Evolutionary conservation across 768 basidiomycete species (phyloP).

Genomic region (Gloeophyllum trabeum): DNA sequence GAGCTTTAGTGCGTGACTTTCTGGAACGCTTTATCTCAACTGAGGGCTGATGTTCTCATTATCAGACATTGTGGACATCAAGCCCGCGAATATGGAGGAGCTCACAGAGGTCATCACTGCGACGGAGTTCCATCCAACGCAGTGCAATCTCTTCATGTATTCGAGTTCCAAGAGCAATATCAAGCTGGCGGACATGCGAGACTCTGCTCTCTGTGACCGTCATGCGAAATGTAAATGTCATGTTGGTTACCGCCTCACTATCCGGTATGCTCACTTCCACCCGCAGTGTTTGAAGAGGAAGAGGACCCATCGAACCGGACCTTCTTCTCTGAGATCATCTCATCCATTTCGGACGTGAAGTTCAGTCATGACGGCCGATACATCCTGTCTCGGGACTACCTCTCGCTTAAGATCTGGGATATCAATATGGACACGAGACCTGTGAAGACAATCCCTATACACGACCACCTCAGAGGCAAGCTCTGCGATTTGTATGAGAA

Average conservation of each 20-base stretch:
- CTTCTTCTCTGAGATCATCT: constrained; percentile 99
- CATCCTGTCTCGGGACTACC: constrained; percentile 93
- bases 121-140: constrained; percentile 94
- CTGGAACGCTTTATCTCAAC: neutral
- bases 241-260: constrained; percentile 1
- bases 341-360: constrained; percentile 98
- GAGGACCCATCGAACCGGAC: constrained; percentile 96
- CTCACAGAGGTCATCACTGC: constrained; percentile 99
- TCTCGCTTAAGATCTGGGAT: constrained; percentile 99
- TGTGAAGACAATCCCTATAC: constrained; percentile 95
- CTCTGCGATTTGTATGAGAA: constrained; percentile 99
- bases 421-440: constrained; percentile 97
- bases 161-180: constrained; percentile 99
- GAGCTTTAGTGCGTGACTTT: constrained; percentile 79
- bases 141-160: constrained; percentile 99
- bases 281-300: constrained; percentile 92
- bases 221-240: constrained; percentile 80
- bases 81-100: constrained; percentile 99
- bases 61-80: constrained; percentile 99
- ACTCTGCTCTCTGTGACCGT: constrained; percentile 90
- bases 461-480: constrained; percentile 94
- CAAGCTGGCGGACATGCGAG: constrained; percentile 99
- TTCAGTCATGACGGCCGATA: constrained; percentile 97
- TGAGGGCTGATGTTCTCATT: constrained; percentile 5
- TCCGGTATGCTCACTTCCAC: constrained; percentile 2